Evolutionary conservation across 2,329 filamentous ascomycete genomes (phyloP).

Genomic region (Fusarium algeriense): DNA sequence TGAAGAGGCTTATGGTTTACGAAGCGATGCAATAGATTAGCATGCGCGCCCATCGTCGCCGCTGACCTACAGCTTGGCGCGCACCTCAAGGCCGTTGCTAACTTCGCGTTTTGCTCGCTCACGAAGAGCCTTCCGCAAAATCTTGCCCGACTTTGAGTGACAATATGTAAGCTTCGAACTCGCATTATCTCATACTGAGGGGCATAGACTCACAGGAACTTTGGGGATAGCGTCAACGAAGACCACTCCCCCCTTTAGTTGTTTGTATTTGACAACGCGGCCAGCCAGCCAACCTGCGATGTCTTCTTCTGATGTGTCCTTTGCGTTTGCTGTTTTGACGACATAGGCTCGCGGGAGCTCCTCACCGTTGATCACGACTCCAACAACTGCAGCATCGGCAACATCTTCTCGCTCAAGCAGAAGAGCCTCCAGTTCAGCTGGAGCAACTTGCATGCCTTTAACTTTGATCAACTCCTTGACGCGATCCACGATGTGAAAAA

Average conservation of each 20-base stretch:
- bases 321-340: slow-evolving; percentile 51
- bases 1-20: slow-evolving; percentile 28
- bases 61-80: slow-evolving; percentile 48
- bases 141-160: slow-evolving; percentile 71
- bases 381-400: slow-evolving; percentile 74
- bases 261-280: slow-evolving; percentile 74
- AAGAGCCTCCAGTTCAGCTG: slow-evolving; percentile 61
- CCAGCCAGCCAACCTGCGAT: slow-evolving; percentile 73
- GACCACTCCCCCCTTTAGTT: slow-evolving; percentile 75
- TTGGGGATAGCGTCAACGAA: slow-evolving; percentile 75
- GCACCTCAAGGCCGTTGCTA: slow-evolving; percentile 52
- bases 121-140: slow-evolving; percentile 69
- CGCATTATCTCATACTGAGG: not conserved
- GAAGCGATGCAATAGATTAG: slow-evolving; percentile 39
- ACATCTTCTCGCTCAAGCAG: slow-evolving; percentile 58
- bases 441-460: slow-evolving; percentile 70
- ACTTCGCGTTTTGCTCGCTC: slow-evolving; percentile 69
- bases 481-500: slow-evolving; percentile 78
- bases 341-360: slow-evolving; percentile 75
- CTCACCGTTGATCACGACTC: slow-evolving; percentile 65
- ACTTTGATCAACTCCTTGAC: slow-evolving; percentile 75
- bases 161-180: slow-evolving; percentile 22
- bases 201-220: slow-evolving; percentile 60
- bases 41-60: slow-evolving; percentile 39
- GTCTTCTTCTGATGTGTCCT: slow-evolving; percentile 53